Evolutionary conservation across 108 stramenopile species (phyloP), one percentile per base, ranked within the genome.

Genomic region (Nitzschia putrida): DNA sequence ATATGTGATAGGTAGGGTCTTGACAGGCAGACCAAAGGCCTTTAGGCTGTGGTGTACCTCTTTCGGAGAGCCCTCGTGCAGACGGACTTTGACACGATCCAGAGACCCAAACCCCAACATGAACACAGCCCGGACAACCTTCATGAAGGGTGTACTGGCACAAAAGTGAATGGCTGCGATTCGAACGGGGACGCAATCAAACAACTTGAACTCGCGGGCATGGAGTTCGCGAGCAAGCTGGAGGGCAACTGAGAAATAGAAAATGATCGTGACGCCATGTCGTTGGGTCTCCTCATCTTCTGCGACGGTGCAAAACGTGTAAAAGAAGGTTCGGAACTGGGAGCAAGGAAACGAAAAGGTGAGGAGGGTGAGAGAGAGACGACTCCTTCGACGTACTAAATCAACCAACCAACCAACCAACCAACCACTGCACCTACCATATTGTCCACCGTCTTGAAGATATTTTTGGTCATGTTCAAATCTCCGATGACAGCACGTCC

Each of bases 401-500:
- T 29, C 10, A 25, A 37, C 11, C 7, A 34, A 14, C 22, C 8
- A 58, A 29, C n/a, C n/a, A n/a, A n/a, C n/a, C n/a, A n/a, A n/a
- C n/a, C n/a, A 11, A 58, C 24, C 11, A 9, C 25, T 12, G 23
- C 9, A 43, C 60, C 7, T 43, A 61, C 60, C 39, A 43, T 9
- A 61, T 43, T 61, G 37, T 43, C 41, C 5, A 61, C 21, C 41
- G 16, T 6, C 21, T 61, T 7, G n/a, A 11, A 10, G 16, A 18
- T 43, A 34, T n/a, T 43, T 43, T 9, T 7, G 21, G 41, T 21
- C 60, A 61, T 43, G 41, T 61, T 61, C 18, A 61, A 43, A 61
- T 61, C 60, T 24, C 41, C 9, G 5, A 61, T 21, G 18, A 78
- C 39, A 12, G 49, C 63, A 22, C 77, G 64, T 29, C 77, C 77